Base-by-base conservation (phyloP, 1,284 basidiomycete genomes). In the Cutaneotrichosporon daszewskae region DNA sequence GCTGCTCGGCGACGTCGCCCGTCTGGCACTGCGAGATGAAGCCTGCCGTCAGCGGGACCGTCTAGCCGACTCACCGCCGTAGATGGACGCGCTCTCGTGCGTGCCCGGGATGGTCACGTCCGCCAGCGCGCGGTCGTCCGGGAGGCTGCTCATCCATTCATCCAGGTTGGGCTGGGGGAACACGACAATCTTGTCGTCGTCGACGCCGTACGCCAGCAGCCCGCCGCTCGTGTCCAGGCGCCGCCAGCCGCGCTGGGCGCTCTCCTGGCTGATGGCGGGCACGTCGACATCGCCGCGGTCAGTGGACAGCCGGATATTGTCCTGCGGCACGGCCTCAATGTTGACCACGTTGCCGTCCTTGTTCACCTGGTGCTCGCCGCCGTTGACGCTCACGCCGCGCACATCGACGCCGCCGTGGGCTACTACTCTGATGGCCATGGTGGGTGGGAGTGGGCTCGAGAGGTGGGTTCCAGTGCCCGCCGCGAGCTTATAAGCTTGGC, bases 11-110 rank as follows among this genome's bases (percentile, higher is more conserved):
- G 23, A 72, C 56, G 4, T 62, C 55, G 14, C 58, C 65, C 9
- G 45, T 50, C 46, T 72, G 71, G 47, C 71, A 73, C 46, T 69
- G 60, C 6, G 65, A 68, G 32, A 71, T 57, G 43, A 52, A 52
- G 24, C 50, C 45, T 49, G 38, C 4, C 4, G 18, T 36, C 9
- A 31, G 35, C 29, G 10, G 12, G n/a, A n/a, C 9, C 11, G 17
- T 10, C 23, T 19, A 19, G 24, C n/a, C n/a, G n/a, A 49, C 47
- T 24, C 32, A 49, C 47, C 40, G 16, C 51, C 51, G 5, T 13
- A 20, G 33, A 43, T 24, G 22, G 43, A 40, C 6, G 43, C 32
- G 11, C 37, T 40, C 51, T 52, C 46, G 40, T 52, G 51, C 3
- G 46, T 34, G 20, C 51, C 51, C 1, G 46, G 34, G 14, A 48